Base-by-base conservation (phyloP, 495 filamentous ascomycete species). In the Podospora bellae-mahoneyi region DNA sequence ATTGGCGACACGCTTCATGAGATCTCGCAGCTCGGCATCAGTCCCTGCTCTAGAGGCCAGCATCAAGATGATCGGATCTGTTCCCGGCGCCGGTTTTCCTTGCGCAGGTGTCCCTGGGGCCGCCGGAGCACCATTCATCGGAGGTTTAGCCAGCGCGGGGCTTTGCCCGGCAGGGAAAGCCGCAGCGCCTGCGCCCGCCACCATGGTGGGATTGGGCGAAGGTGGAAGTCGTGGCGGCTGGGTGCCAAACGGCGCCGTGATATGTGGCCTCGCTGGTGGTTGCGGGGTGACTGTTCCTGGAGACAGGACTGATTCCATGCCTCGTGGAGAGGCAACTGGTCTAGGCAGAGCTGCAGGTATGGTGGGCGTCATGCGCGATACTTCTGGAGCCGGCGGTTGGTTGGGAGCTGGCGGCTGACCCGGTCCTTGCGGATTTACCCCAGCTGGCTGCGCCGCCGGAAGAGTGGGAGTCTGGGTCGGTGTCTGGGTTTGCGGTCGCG, bases 51-150 rank as follows among this genome's bases (percentile, higher is more conserved):
- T 86, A 68, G 92, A 92, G 2, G 96, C 96, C 56, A 99, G 80
- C 76, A 93, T 92, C 65, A 96, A 91, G 66, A 99, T 99, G 56
- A 99, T 96, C 3, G 96, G 96, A 76, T 99, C 96, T 3, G 91
- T 87, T 55, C 88, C 87, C 6, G 77, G 71, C 27, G 78, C 68
- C 30, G 74, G 60, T 32, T 69, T 69, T n/a, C 65, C 71, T 48
- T 10, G 39, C 13, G 76, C 55, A 1, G 66, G 39, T 6, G 72
- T 64, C 4, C 71, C 70, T 16, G 77, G 77, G 0, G 79, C 73
- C 15, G 69, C 66, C 20, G 77, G 73, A 6, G 77, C 3, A 3
- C 69, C 66, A 57, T 68, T 76, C 10, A 76, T 73, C 16, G 74
- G 62, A 1, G 74, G 68, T 28, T 72, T 28, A 54, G 3, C 4